Conservation (phyloP, 495 filamentous ascomycete species). For the Amphirosellinia nigrospora region DNA sequence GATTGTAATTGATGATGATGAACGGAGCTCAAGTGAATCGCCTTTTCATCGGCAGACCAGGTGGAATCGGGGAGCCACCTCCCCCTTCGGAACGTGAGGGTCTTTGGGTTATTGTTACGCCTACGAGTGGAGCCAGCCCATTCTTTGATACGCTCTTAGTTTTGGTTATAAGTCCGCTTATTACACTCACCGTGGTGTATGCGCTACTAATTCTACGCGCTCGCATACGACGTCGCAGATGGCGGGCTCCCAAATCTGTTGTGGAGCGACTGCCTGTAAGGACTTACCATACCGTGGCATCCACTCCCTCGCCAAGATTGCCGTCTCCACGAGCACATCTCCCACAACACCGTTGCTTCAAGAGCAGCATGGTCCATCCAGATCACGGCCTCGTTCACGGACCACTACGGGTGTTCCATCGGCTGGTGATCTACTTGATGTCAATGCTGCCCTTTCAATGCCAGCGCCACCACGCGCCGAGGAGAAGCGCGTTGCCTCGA, state of each 20-base stretch:
- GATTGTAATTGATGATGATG: constrained; percentile 30
- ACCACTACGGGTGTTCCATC: constrained; percentile 67
- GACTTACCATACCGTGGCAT: constrained; percentile 85
- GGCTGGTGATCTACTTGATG: constrained; percentile 42
- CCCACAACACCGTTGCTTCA: constrained; percentile 78
- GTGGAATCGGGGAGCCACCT: constrained; percentile 19
- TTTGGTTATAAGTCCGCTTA: constrained; percentile 86
- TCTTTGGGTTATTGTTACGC: constrained; percentile 94
- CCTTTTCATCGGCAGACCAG: constrained; percentile 26
- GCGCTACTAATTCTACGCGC: constrained; percentile 85
- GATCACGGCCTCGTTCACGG: constrained; percentile 67
- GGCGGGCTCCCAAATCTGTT: constrained; percentile 95
- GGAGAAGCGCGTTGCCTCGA: constrained; percentile 60
- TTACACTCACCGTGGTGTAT: constrained; percentile 93
- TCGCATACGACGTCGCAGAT: constrained; percentile 85
- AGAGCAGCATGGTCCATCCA: constrained; percentile 56
- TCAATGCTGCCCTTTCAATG: constrained; percentile 45
- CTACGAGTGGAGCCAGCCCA: constrained; percentile 86
- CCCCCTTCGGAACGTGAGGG: constrained; percentile 67
- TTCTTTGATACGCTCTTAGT: constrained; percentile 97
- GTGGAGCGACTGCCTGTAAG: constrained; percentile 94
- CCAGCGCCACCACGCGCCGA: constrained; percentile 35
- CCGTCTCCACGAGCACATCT: constrained; percentile 64
- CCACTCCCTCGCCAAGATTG: constrained; percentile 62
- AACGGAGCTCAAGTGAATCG: constrained; percentile 25